Base-by-base conservation (phyloP, 305 asterid genomes). In the Plantago coronopus region DNA sequence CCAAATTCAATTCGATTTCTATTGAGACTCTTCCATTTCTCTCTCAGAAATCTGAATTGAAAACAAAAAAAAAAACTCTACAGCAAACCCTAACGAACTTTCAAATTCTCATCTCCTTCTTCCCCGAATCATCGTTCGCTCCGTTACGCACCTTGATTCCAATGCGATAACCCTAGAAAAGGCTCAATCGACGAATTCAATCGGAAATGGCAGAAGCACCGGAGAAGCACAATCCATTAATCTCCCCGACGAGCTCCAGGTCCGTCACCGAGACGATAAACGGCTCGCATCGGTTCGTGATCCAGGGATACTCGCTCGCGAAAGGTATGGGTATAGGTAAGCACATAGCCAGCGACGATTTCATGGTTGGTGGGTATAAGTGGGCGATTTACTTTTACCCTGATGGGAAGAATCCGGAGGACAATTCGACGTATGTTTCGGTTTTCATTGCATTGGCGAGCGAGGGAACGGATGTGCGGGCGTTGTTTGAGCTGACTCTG, bases 381-480 rank as follows among this genome's bases (percentile, higher is more conserved):
- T 91, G 98, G 98, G 98, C 95, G 57, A 88, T 91, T 77, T 86
- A 91, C 81, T 91, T 91, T 66, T 91, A 91, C 63, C 98, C 98
- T 0, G 98, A 91, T 60, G 98, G 96, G 17, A 91, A 91, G 31
- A 91, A 88, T 51, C 95, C 93, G 0, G 98, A 91, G 78, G 98
- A 91, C 69, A 91, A 80, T 76, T 84, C 91, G 4, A 72, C 94
- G 0, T 86, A 91, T 37, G 98, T 91, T 0, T 91, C 98, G 40
- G 96, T 83, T 22, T 91, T 91, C 54, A 88, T 91, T 51, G 95
- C 96, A 20, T 60, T 91, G 65, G 96, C 95, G 5, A 91, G 98
- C 69, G 96, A 91, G 73, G 98, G 96, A 29, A 83, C 95, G 20
- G 95, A 91, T 66, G 98, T 91, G 13, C 72, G 98, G 78, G 98